Evolutionary conservation across 805 yeast genomes (phyloP).

Genomic region (Lipomyces orientalis): DNA sequence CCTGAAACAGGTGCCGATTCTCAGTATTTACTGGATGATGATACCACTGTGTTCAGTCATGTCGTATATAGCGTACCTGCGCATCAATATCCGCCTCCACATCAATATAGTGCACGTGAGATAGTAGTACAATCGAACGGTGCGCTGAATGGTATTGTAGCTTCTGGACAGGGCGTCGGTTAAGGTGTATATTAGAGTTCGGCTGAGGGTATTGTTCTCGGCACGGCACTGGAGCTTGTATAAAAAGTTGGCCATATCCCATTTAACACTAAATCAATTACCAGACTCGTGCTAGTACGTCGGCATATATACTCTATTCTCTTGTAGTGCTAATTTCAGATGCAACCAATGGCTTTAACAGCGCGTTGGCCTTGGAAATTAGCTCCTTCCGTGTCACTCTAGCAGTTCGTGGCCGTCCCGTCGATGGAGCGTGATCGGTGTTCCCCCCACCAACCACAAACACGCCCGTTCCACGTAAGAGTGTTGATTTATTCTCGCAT

Average conservation of each 20-base stretch:
- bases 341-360: slow-evolving; percentile 19
- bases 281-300: background rate
- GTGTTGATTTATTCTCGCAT: background rate
- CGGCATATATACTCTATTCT: background rate
- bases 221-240: background rate
- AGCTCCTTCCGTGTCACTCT: slow-evolving; percentile 36
- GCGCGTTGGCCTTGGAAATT: slow-evolving; percentile 37
- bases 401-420: slow-evolving; percentile 23
- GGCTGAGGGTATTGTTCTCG: background rate
- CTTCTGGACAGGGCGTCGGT: background rate
- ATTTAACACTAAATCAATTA: background rate
- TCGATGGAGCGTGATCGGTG: background rate
- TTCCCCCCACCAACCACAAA: background rate
- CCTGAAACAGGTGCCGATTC: slow-evolving; percentile 44
- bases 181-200: background rate
- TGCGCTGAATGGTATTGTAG: background rate
- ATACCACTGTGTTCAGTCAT: slow-evolving; percentile 48
- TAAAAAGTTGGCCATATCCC: background rate
- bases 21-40: slow-evolving; percentile 45
- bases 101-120: background rate
- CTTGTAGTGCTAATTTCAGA: background rate
- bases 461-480: background rate
- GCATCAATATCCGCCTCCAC: background rate
- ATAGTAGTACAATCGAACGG: background rate
- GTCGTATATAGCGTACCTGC: slow-evolving; percentile 38